Evolutionary conservation across 1,284 basidiomycete genomes (phyloP), one percentile per base, ranked within the genome.

Genomic region (Leccinum colubrinum): DNA sequence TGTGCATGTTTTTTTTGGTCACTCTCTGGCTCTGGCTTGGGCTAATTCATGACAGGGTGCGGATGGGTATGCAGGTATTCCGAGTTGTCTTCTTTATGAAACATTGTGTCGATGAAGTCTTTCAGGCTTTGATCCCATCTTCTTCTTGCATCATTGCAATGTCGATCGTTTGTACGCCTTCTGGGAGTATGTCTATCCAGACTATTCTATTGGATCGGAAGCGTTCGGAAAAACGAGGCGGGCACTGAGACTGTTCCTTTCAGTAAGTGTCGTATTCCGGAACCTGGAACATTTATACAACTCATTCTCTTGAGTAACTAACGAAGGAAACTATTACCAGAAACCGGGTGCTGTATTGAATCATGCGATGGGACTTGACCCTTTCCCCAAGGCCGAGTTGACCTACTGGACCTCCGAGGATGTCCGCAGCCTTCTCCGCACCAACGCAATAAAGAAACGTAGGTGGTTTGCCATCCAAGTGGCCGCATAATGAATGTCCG

Each of bases 101-200:
- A 15, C 11, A 6, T 25, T 4, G 56, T 37, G 3, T 54, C 8
- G n/a, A 59, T 33, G 22, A 25, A 46, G 15, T 15, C 33, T 3
- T 35, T 22, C 6, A 67, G 66, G 17, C 7, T 67, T 61, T 35
- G 66, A 67, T 37, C 67, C 67, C 1, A 67, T 67, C 6, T 67
- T 67, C 59, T 61, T 33, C 22, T 15, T 67, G 33, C 66, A 67
- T 22, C 66, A 67, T 9, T 64, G 67, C 37, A 67, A 68, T 22
- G 56, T 66, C 6, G 65, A 66, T 17, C 65, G 65, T n/a, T 6
- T 66, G 6, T 68, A 66, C 20, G 61, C 65, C 2, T 65, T 66
- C 52, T 68, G 67, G 66, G 67, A 66, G 39, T 65, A 68, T n/a
- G 8, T 66, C 14, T 66, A 66, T 11, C 57, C 67, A 4, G 1